phyloP scores from a whole-genome alignment of 2,329 filamentous ascomycete species.

The Epichloe hybrida region DNA sequence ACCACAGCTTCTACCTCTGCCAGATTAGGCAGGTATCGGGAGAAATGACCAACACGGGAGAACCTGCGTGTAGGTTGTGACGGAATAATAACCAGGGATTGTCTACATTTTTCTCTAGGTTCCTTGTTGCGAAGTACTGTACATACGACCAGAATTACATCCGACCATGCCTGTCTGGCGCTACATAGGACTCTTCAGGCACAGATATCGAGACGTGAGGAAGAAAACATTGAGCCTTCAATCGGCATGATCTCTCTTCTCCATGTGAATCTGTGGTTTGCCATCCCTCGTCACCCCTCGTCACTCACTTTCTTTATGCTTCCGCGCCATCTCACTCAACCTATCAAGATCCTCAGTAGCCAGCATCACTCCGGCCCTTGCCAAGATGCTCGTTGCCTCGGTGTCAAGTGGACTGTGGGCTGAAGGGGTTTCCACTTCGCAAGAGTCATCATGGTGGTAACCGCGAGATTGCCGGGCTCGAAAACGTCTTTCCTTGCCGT shows the following conservation, averaged over 20 bases:
- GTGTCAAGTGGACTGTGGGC: constrained; percentile 10
- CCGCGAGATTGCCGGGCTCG: constrained; percentile 17
- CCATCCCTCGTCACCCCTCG: neutral
- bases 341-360: constrained; percentile 20
- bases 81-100: neutral
- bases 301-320: neutral
- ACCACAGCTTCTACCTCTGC: neutral
- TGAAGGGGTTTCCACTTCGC: constrained; percentile 9
- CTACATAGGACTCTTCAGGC: neutral
- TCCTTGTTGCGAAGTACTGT: neutral
- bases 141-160: neutral
- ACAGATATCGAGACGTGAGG: too few relatives aligned
- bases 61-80: neutral
- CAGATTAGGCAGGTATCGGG: constrained; percentile 3
- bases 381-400: constrained; percentile 13
- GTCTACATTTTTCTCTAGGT: neutral
- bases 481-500: constrained; percentile 17
- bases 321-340: constrained; percentile 16
- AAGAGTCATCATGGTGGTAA: constrained; percentile 11
- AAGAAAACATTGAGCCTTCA: neutral
- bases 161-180: neutral
- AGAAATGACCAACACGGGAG: neutral
- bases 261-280: neutral
- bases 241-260: neutral
- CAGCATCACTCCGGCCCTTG: constrained; percentile 15